A percentile compares a stretch with the other conserved stretches of the same genome.
Evolutionary conservation across 805 yeast genomes (phyloP).

Genomic region (Starmerella lactis-condensi): DNA sequence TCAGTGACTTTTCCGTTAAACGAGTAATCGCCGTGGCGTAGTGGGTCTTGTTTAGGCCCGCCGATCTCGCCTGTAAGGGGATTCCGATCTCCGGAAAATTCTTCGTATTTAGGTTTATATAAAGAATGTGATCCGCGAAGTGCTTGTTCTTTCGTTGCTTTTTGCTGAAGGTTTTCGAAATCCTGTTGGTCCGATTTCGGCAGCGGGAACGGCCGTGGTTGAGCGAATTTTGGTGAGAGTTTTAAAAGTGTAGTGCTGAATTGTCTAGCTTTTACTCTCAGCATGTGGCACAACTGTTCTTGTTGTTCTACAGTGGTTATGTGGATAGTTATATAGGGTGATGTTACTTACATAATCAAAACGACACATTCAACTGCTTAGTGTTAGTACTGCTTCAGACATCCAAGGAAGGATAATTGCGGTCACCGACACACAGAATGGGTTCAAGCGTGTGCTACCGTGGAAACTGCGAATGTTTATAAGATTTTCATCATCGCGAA

Average conservation of each 20-base stretch:
- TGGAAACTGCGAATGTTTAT: slow-evolving; percentile 29
- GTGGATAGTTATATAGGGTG: neutral
- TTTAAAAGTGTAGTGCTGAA: neutral
- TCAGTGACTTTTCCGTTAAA: slow-evolving; percentile 94
- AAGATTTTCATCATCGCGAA: slow-evolving; percentile 22
- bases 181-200: slow-evolving; percentile 73
- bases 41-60: slow-evolving; percentile 95
- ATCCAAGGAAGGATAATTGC: slow-evolving; percentile 27
- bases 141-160: slow-evolving; percentile 35
- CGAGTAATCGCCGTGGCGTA: slow-evolving; percentile 79
- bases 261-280: neutral
- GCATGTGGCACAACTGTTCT: neutral
- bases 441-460: slow-evolving; percentile 28
- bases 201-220: slow-evolving; percentile 51
- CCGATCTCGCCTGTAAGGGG: slow-evolving; percentile 90
- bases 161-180: slow-evolving; percentile 66
- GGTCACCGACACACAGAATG: slow-evolving; percentile 27
- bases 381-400: slow-evolving; percentile 25
- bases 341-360: no score
- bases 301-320: neutral
- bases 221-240: slow-evolving; percentile 13
- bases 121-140: slow-evolving; percentile 31
- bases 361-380: no score
- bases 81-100: slow-evolving; percentile 84
- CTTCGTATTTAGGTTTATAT: slow-evolving; percentile 64